Base-by-base conservation (phyloP, 2,329 filamentous ascomycete species). In the Pyrenophora graminea region DNA sequence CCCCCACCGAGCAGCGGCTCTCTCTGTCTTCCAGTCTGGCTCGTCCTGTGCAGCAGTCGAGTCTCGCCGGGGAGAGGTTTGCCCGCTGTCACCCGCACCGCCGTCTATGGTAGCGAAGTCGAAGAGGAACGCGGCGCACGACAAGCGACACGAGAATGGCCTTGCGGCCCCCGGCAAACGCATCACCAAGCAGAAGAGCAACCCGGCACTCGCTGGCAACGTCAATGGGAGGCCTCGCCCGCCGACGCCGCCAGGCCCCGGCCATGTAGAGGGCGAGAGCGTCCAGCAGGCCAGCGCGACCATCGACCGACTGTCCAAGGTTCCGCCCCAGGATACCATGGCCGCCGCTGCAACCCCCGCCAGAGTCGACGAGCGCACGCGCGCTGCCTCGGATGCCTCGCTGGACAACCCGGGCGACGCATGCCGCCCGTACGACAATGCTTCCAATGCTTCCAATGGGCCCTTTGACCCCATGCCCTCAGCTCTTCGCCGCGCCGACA, bases 111-210 rank as follows among this genome's bases (percentile, higher is more conserved):
- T 78, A 76, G 73, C 75, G 61, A 77, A 76, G 71, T 68, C 66
- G 67, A 77, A 75, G 67, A 71, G 67, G 66, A 71, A 66, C 65
- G 73, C 72, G 71, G 70, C 76, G 69, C 76, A 77, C 68, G 75
- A 78, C 72, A 78, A 75, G 64, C 85, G 88, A 75, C 88, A 95
- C 78, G 91, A 96, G 78, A 91, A 90, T 87, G 91, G 90, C 70
- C 81, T 91, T 74, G 88, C 91, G 81, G 86, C 86, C 68, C 85
- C 88, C 45, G 87, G 87, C 62, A 90, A 86, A 80, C 86, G 86
- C 73, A 78, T 86, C 66, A 65, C 71, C 54, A 76, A 74, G 67
- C 74, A 77, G 67, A 75, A 74, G 63, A 78, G 76, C 60, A 75
- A 78, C 74, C 64, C 73, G 30, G 63, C 74, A 54, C 73, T 78